Evolutionary conservation across 345 rosid genomes (phyloP).

Genomic region (Zanthoxylum bungeanum): DNA sequence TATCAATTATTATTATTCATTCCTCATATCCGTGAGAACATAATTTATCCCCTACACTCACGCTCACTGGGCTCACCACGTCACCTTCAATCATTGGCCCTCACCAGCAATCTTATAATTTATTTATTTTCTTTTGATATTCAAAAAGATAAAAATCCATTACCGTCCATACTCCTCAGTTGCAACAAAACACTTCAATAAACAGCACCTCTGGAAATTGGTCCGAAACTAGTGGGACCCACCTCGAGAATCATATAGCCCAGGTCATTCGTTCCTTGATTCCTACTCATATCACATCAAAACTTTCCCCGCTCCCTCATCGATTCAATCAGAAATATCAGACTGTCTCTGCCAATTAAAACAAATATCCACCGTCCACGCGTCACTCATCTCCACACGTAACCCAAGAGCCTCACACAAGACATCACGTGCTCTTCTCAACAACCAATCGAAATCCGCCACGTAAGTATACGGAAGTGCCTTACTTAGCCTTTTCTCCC

Average conservation of each 20-base stretch:
- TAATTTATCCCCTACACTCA: background rate
- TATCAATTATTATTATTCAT: background rate
- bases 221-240: background rate
- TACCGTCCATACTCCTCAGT: background rate
- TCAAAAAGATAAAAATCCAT: background rate
- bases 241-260: background rate
- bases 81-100: background rate
- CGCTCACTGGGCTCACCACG: background rate
- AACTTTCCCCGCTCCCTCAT: background rate
- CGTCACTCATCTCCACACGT: background rate
- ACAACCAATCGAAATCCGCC: background rate
- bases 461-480: background rate
- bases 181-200: background rate
- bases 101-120: background rate
- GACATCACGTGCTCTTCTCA: background rate
- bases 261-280: background rate
- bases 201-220: background rate
- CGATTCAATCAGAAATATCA: background rate
- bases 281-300: background rate
- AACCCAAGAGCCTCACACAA: background rate
- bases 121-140: background rate
- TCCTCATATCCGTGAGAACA: background rate
- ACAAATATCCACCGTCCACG: conserved; percentile 9
- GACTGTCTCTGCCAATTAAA: background rate
- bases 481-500: background rate